Conservation (phyloP, 768 basidiomycete genomes). For the Pleurotus sapidus region DNA sequence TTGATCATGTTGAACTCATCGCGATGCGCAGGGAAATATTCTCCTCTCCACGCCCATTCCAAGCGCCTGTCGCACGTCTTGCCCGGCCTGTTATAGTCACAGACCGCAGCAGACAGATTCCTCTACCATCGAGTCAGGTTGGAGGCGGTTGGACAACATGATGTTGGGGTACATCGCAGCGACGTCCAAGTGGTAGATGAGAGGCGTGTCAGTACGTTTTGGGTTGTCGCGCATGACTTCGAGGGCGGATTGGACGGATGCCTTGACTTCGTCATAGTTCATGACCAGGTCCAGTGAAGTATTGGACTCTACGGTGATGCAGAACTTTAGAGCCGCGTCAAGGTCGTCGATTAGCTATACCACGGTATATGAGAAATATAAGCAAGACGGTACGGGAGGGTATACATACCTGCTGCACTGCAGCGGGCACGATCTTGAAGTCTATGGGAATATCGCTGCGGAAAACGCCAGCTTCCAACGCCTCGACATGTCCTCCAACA, state of each 20-base stretch:
- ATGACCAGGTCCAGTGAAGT: slow-evolving; percentile 77
- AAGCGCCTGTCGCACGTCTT: slow-evolving; percentile 92
- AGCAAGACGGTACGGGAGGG: too few relatives aligned
- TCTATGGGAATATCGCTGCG: slow-evolving; percentile 92
- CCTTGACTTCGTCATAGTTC: slow-evolving; percentile 93
- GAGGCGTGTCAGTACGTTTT: slow-evolving; percentile 82
- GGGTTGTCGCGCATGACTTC: slow-evolving; percentile 92
- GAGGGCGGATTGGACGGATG: slow-evolving; percentile 69
- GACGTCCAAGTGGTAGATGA: slow-evolving; percentile 98
- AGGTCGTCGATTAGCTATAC: slow-evolving; percentile 87
- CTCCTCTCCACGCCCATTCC: slow-evolving; percentile 98
- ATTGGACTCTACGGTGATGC: slow-evolving; percentile 83
- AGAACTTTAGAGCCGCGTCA: slow-evolving; percentile 88
- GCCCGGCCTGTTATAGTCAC: slow-evolving; percentile 95
- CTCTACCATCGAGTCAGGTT: slow-evolving; percentile 97
- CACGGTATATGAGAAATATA: background rate
- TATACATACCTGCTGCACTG: slow-evolving; percentile 69
- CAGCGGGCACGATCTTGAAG: slow-evolving; percentile 90
- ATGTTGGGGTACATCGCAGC: slow-evolving; percentile 99
- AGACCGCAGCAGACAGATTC: slow-evolving; percentile 96
- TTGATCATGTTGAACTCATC: slow-evolving; percentile 99
- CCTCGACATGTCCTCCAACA: slow-evolving; percentile 98
- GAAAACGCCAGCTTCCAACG: slow-evolving; percentile 97
- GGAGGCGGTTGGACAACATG: slow-evolving; percentile 99
- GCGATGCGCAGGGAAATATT: slow-evolving; percentile 94